A percentile compares a stretch with the other conserved stretches of the same genome.
Conservation (phyloP, 2,329 filamentous ascomycete species). For the Plectosphaerella plurivora region DNA sequence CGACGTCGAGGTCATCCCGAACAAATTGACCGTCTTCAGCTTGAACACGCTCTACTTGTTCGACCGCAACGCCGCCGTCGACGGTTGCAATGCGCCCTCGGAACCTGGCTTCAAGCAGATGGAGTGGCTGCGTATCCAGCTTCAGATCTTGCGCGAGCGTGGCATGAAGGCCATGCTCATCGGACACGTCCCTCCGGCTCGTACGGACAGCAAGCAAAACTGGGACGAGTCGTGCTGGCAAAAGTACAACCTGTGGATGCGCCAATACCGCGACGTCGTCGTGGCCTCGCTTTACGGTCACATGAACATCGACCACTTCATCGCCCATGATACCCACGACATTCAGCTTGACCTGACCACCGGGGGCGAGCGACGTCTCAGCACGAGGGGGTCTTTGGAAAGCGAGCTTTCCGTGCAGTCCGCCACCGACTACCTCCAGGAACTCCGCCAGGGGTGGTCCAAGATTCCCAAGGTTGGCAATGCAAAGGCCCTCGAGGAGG, state of each 20-base stretch:
- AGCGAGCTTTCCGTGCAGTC: conserved; percentile 59
- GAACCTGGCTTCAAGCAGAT: conserved; percentile 93
- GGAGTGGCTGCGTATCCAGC: conserved; percentile 90
- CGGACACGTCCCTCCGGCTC: conserved; percentile 88
- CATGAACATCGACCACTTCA: conserved; percentile 98
- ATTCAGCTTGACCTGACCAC: conserved; percentile 54
- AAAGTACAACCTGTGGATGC: conserved; percentile 88
- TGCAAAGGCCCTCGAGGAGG: conserved; percentile 7
- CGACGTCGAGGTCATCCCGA: conserved; percentile 84
- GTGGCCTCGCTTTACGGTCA: conserved; percentile 79
- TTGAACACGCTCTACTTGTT: conserved; percentile 97
- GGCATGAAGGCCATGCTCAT: conserved; percentile 93
- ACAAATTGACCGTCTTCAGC: conserved; percentile 82
- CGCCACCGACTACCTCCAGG: conserved; percentile 75
- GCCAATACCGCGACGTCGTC: conserved; percentile 87
- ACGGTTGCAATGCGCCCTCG: conserved; percentile 73
- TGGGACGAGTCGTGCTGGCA: conserved; percentile 99
- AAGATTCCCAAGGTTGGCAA: conserved; percentile 56
- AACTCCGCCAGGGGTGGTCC: conserved; percentile 74
- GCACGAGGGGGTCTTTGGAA: conserved; percentile 32
- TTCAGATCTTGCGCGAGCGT: conserved; percentile 74
- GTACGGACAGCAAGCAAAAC: conserved; percentile 75
- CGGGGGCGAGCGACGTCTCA: conserved; percentile 18
- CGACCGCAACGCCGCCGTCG: conserved; percentile 85
- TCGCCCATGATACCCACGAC: conserved; percentile 80